Evolutionary conservation across 805 yeast species (phyloP), one percentile per base, ranked within the genome.

Genomic region (Cyberlindnera euphorbiae): DNA sequence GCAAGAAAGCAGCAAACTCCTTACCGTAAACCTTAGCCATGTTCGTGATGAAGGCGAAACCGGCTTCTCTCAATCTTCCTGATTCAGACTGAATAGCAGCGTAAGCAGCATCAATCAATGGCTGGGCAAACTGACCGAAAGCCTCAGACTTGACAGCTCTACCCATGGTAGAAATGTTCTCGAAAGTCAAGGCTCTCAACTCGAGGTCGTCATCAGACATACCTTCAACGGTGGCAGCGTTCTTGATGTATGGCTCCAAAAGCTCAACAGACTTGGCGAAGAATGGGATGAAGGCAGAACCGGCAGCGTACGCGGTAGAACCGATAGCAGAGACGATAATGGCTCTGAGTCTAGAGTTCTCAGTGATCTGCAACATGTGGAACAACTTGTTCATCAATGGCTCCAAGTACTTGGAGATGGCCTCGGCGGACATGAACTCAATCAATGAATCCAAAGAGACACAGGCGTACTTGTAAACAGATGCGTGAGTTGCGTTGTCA

Each of bases 291-390:
- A 85, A 93, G 26, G 83, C 73, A 52, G 80, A 79, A 63, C 97
- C 96, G 29, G 96, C 78, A 39, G 97, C 95, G 57, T 82, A 88
- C 19, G 98, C 97, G 41, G 96, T 86, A 26, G 97, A 89, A 38
- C 97, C 97, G 59, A 93, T 85, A 26, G 97, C 96, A 36, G 95
- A 84, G 41, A 93, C 96, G 55, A 84, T 80, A 42, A 86, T 85
- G 32, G 84, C 66, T 60, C 79, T 82, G 56, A 84, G 69, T 41
- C 63, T 64, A 12, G 94, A 75, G 16, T 89, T 82, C 49, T 78
- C 72, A 32, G 94, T 85, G 45, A 74, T 69, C 52, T 77, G 81
- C 52, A 90, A 74, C 84, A 93, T 82, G 40, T 73, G 77, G 69
- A 89, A 78, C 49, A 93, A 73, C 55, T 89, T 84, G 63, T 84